phyloP scores from a whole-genome alignment of 2,329 filamentous ascomycete genomes.

The Hymenoscyphus linearis region DNA sequence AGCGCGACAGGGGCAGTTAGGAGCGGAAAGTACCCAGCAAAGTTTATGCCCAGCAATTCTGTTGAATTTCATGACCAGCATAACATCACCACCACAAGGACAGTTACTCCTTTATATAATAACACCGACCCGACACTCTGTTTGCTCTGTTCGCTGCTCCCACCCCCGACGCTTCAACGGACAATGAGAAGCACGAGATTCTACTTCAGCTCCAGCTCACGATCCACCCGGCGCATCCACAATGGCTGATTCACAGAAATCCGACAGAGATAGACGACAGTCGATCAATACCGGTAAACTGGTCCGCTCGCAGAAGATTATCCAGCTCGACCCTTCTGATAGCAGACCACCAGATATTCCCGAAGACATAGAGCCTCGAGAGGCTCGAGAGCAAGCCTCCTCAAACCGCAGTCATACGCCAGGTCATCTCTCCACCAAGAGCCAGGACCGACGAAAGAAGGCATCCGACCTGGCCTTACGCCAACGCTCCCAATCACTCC shows the following conservation, averaged over 20 bases:
- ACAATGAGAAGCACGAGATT: constrained; percentile 25
- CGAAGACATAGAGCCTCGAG: constrained; percentile 32
- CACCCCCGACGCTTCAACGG: constrained; percentile 12
- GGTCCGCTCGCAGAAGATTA: constrained; percentile 50
- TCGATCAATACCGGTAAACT: constrained; percentile 38
- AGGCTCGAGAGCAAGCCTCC: constrained; percentile 31
- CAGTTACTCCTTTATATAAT: neutral
- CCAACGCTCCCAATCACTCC: constrained; percentile 32
- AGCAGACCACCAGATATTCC: constrained; percentile 32
- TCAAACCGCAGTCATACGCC: constrained; percentile 55
- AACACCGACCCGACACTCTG: constrained; percentile 3
- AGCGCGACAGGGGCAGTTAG: constrained; percentile 10
- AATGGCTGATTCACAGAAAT: constrained; percentile 32
- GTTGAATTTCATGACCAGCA: neutral
- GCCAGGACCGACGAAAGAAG: constrained; percentile 35
- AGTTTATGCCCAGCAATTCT: constrained; percentile 16
- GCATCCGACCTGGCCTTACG: constrained; percentile 28
- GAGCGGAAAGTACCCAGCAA: constrained; percentile 4
- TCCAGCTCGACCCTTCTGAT: constrained; percentile 35
- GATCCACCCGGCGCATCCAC: constrained; percentile 22
- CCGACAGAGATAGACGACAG: constrained; percentile 31
- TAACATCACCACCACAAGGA: constrained; percentile 12
- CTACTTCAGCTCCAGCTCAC: constrained; percentile 18
- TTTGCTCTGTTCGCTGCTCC: neutral
- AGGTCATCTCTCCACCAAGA: constrained; percentile 55